Base-by-base conservation (phyloP, 1,284 basidiomycete genomes). In the Clitocybe nebularis region DNA sequence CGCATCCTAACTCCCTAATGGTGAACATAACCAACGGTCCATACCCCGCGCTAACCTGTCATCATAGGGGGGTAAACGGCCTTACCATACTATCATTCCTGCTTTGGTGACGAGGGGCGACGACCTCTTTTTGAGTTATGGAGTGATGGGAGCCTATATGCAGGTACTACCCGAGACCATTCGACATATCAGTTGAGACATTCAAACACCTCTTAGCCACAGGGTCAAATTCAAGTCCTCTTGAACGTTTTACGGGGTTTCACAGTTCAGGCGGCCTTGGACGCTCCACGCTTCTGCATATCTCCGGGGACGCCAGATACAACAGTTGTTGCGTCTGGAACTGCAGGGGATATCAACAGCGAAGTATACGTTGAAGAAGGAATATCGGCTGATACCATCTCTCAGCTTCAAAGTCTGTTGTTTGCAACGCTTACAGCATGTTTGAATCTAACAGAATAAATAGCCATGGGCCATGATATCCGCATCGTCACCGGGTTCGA, bases 91-190 rank as follows among this genome's bases (percentile, higher is more conserved):
- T 4, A 96, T 96, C 57, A 94, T 95, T 49, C 94, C 95, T 4
- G 91, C 89, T 1, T 79, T 97, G 71, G 94, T 83, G 0, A 87
- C 88, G 1, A 76, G 79, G 45, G 82, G 79, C 4, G 77, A 86
- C 44, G 92, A 96, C 34, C 71, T 97, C 1, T 91, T 93, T 69
- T 66, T 97, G 55, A 82, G 80, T 44, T 95, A 87, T 52, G 93
- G 93, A 37, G 92, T 95, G 11, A 95, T 95, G 93, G 92, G 90
- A 43, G 91, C 90, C 2, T 94, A 85, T 67, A 97, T 95, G 91
- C 94, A 96, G 60, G 67, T 64, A 43, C 11, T 22, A n/a, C n/a
- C 9, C 2, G 17, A 14, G 13, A 34, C 13, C 21, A 11, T 28
- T 10, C 30, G 29, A 7, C 22, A 5, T 36, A 24, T 30, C 23